A percentile compares a stretch with the other conserved stretches of the same genome.
Conservation (phyloP, 2,329 filamentous ascomycete genomes). For the Penicillium concentricum region DNA sequence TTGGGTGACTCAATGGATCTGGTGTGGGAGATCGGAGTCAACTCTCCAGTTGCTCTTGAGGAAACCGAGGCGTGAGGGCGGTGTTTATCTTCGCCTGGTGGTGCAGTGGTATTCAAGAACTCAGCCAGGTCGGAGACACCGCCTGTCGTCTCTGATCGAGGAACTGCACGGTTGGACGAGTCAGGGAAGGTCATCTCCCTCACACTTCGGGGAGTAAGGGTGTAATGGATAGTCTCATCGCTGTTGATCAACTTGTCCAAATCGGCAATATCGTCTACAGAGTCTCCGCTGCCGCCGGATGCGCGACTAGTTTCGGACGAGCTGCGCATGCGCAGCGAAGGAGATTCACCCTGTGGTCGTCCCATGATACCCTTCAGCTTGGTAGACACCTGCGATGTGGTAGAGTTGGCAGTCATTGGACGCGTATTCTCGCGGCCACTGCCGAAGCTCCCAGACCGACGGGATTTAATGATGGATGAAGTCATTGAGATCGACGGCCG, state of each 20-base stretch:
- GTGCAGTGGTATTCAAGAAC: constrained; percentile 38
- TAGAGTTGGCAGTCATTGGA: constrained; percentile 41
- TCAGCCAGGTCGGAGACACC: constrained; percentile 39
- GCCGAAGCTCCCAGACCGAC: constrained; percentile 42
- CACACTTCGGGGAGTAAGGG: constrained; percentile 76
- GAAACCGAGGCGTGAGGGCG: constrained; percentile 22
- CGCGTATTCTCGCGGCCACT: constrained; percentile 37
- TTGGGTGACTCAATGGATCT: constrained; percentile 27
- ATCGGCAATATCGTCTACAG: constrained; percentile 58
- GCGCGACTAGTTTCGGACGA: constrained; percentile 38
- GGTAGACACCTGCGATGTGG: constrained; percentile 40
- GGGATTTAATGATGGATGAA: constrained; percentile 30
- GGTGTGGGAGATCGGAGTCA: constrained; percentile 17
- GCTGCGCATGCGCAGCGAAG: constrained; percentile 32
- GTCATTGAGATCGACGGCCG: constrained; percentile 32
- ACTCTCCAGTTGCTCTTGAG: constrained; percentile 18
- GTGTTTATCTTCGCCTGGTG: constrained; percentile 28
- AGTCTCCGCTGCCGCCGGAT: constrained; percentile 29
- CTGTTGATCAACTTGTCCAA: constrained; percentile 80
- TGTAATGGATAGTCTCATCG: constrained; percentile 79
- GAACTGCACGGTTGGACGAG: constrained; percentile 31
- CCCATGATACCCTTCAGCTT: constrained; percentile 46
- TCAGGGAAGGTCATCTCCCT: constrained; percentile 63
- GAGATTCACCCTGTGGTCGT: constrained; percentile 30
- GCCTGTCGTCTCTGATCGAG: constrained; percentile 35